Evolutionary conservation across 2,329 filamentous ascomycete genomes (phyloP).

Genomic region (Penicillium vulpinum): DNA sequence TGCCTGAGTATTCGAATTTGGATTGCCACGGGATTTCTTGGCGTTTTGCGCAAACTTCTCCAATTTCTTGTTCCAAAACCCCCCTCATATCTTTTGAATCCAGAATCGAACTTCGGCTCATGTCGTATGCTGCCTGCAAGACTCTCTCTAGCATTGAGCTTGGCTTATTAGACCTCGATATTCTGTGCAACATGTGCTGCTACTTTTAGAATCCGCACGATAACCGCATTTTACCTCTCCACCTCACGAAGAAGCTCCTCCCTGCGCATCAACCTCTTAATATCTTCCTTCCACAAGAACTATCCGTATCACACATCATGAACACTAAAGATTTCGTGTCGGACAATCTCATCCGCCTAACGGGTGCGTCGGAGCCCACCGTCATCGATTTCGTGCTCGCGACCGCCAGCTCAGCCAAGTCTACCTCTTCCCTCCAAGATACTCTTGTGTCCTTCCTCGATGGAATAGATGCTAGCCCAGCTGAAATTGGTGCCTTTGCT

Average conservation of each 20-base stretch:
- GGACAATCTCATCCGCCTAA: conserved; percentile 54
- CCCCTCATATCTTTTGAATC: too few relatives aligned
- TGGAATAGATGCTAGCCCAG: conserved; percentile 33
- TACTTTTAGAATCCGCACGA: not conserved
- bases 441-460: conserved; percentile 57
- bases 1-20: too few relatives aligned
- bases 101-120: not conserved
- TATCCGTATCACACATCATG: conserved; percentile 29
- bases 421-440: conserved; percentile 49
- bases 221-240: not conserved
- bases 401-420: conserved; percentile 54
- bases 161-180: not conserved
- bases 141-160: not conserved
- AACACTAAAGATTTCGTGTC: conserved; percentile 47
- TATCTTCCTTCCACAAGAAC: not conserved
- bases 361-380: conserved; percentile 57
- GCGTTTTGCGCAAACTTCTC: conserved; percentile 12
- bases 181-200: not conserved
- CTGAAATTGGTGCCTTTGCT: conserved; percentile 51
- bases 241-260: not conserved
- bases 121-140: not conserved
- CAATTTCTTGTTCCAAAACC: not conserved
- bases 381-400: conserved; percentile 59
- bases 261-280: not conserved
- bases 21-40: conserved; percentile 20